A percentile compares a stretch with the other conserved stretches of the same genome.
Conservation (phyloP, 2,329 filamentous ascomycete species). For the Cladosporium sp. region DNA sequence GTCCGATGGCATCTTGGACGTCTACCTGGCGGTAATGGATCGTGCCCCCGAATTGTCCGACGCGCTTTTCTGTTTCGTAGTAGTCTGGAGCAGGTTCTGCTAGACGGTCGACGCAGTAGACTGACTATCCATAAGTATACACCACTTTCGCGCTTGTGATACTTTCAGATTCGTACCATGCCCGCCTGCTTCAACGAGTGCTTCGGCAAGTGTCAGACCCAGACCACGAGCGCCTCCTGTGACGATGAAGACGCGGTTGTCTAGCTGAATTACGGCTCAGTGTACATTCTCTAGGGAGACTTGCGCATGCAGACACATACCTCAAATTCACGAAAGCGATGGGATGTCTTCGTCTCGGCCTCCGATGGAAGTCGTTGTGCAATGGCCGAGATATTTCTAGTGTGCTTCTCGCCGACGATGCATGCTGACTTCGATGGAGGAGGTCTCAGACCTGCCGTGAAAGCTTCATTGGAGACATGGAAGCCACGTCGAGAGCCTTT, state of each 20-base stretch:
- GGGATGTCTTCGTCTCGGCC: constrained; percentile 7
- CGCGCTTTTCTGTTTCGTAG: constrained; percentile 34
- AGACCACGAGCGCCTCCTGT: constrained; percentile 29
- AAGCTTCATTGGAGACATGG: neutral
- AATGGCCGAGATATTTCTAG: constrained; percentile 13
- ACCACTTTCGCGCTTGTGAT: neutral
- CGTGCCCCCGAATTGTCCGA: constrained; percentile 36
- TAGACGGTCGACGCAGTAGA: constrained; percentile 47
- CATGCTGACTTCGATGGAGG: neutral
- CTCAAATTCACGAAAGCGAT: constrained; percentile 22
- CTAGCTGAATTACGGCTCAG: constrained; percentile 2
- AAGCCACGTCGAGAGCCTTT: neutral
- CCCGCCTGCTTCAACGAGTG: constrained; percentile 40
- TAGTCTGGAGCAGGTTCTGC: constrained; percentile 46
- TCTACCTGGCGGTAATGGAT: constrained; percentile 47
- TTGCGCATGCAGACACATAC: constrained; percentile 8
- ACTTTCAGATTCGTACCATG: constrained; percentile 32
- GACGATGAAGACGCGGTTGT: constrained; percentile 21
- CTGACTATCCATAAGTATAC: constrained; percentile 22
- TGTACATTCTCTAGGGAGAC: too few species aligned
- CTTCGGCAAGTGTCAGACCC: constrained; percentile 28
- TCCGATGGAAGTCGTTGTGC: constrained; percentile 17
- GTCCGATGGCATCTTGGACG: constrained; percentile 36
- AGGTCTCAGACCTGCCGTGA: neutral
- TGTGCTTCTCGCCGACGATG: neutral